Base-by-base conservation (phyloP, 2,329 filamentous ascomycete genomes). In the Trichoderma sp. region DNA sequence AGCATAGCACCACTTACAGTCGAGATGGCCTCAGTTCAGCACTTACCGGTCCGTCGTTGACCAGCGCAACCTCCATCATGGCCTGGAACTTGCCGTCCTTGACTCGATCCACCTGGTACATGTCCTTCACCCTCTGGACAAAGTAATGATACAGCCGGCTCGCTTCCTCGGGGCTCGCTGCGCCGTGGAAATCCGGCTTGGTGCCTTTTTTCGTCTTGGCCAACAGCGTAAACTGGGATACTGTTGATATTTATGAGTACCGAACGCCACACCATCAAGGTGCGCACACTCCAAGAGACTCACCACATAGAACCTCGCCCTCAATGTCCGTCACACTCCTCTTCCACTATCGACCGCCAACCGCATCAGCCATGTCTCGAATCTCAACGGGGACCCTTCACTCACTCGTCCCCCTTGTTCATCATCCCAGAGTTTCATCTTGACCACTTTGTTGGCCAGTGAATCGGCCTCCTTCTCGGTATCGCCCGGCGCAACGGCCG, bases 41-140 rank as follows among this genome's bases (percentile, higher is more conserved):
- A 74, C 78, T 70, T 75, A 90, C 88, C 62, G 88, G 88, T 1
- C 88, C 88, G 70, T 98, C 94, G 70, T 98, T 98, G 57, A 97
- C 88, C 34, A 97, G 79, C 56, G 91, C 90, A 66, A 99, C 94
- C 74, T 98, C 90, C 95, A 99, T 99, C 93, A 96, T 97, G 57
- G 95, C 95, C 74, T 97, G 94, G 76, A 99, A 99, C 34, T 94
- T 88, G n/a, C 96, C 95, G 75, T 99, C 90, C 75, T 97, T 93
- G 66, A 99, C 93, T 68, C 84, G 88, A 9, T 92, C 90, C 7
- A 85, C 77, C 5, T 81, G 77, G 75, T 98, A 96, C 3, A 87
- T 83, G 62, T 88, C 82, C 71, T 88, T 85, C 48, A 98, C 87
- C 71, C 90, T 91, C 58, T 85, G 80, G 71, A 93, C 87, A 79